Conservation (phyloP, 768 basidiomycete species). For the Amanita exitialis region DNA sequence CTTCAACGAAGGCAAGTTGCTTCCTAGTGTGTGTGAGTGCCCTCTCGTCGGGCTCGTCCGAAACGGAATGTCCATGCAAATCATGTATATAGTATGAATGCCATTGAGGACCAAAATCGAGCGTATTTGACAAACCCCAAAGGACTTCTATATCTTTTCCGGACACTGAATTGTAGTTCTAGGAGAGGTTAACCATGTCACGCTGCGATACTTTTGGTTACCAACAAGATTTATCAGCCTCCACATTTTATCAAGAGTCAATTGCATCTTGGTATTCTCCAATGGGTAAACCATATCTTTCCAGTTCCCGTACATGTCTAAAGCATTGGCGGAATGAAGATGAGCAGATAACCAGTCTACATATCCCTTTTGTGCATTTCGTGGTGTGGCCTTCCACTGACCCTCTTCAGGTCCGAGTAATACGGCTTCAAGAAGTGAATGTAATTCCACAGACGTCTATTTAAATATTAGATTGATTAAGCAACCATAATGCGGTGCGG, state of each 20-base stretch:
- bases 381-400: conserved; percentile 37
- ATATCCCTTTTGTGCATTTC: conserved; percentile 49
- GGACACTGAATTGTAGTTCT: conserved; percentile 52
- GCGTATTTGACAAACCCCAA: conserved; percentile 50
- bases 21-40: conserved; percentile 16
- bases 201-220: neutral
- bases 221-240: conserved; percentile 48
- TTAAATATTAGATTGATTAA: neutral
- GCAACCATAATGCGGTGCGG: neutral
- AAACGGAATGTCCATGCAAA: conserved; percentile 17
- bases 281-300: conserved; percentile 52
- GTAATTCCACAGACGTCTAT: conserved; percentile 57
- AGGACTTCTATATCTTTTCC: conserved; percentile 50
- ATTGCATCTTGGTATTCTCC: conserved; percentile 37
- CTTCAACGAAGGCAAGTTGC: conserved; percentile 41
- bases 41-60: conserved; percentile 14
- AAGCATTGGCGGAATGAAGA: conserved; percentile 47
- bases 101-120: conserved; percentile 53
- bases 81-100: conserved; percentile 27
- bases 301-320: conserved; percentile 36
- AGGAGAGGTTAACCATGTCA: neutral
- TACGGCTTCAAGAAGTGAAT: conserved; percentile 52
- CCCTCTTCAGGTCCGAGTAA: conserved; percentile 47
- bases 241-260: conserved; percentile 55
- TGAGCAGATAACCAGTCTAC: conserved; percentile 65